Percentiles rank a stretch among this genome's conserved stretches.
These are phyloP conservation scores for Beauveria sp. DNA, from an alignment of 2,329 filamentous ascomycete genomes.

Conservation along the genomic window DNA sequence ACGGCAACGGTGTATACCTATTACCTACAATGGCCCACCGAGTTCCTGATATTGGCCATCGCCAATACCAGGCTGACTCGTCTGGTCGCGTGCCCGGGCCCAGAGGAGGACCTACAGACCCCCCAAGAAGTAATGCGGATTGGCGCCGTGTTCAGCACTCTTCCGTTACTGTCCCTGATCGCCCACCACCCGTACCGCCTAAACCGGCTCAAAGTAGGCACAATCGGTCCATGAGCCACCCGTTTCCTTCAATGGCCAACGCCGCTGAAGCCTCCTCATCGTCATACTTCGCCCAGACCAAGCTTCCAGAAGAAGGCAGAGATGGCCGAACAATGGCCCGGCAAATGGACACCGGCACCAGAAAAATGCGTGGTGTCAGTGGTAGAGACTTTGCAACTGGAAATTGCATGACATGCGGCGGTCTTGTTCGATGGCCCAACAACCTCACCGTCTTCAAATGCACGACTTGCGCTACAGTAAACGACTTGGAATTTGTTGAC, in stretches of 20 bases:
- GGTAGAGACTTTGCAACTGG: conserved; percentile 58
- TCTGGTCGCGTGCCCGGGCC: background rate
- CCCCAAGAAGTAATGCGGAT: conserved; percentile 1
- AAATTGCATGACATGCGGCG: conserved; percentile 80
- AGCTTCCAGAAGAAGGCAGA: conserved; percentile 30
- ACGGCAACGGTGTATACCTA: background rate
- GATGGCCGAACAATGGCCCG: conserved; percentile 26
- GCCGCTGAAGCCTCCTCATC: conserved; percentile 20
- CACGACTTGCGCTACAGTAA: conserved; percentile 76
- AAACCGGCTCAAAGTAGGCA: conserved; percentile 23
- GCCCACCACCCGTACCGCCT: conserved; percentile 2
- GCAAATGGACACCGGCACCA: conserved; percentile 23
- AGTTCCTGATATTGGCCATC: background rate
- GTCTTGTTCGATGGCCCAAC: conserved; percentile 70
- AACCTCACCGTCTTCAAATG: conserved; percentile 70
- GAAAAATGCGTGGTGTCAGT: conserved; percentile 14
- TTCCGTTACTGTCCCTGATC: background rate
- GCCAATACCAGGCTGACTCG: background rate
- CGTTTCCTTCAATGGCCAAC: conserved; percentile 64
- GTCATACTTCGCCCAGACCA: conserved; percentile 24
- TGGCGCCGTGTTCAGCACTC: background rate
- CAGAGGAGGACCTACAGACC: background rate
- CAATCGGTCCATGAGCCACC: conserved; percentile 65
- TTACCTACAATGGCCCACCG: conserved; percentile 3
- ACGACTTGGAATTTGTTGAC: conserved; percentile 50